Percentiles rank a stretch among this genome's conserved stretches.
Evolutionary conservation across 2,329 filamentous ascomycete species (phyloP).

Genomic region (Colletotrichum caudatum): DNA sequence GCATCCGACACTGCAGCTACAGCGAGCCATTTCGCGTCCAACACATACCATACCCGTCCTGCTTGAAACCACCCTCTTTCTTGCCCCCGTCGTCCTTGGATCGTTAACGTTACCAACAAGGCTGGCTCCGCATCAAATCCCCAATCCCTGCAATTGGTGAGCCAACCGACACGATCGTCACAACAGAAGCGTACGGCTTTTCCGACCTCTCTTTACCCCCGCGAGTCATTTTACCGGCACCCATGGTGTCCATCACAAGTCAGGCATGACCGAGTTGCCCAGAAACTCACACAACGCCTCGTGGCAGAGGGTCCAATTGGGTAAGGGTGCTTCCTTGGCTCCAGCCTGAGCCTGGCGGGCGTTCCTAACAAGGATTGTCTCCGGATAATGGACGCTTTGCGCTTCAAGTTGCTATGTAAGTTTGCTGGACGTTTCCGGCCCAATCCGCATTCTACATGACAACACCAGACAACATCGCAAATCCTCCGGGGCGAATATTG

Average conservation of each 20-base stretch:
- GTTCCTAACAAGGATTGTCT: slow-evolving; percentile 30
- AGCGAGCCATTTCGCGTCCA: slow-evolving; percentile 11
- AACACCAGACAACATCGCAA: background rate
- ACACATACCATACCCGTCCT: background rate
- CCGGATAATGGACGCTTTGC: slow-evolving; percentile 32
- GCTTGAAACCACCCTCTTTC: background rate
- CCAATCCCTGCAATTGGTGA: slow-evolving; percentile 25
- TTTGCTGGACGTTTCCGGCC: slow-evolving; percentile 17
- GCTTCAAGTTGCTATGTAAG: slow-evolving; percentile 18
- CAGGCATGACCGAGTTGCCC: slow-evolving; percentile 4
- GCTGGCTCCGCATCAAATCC: slow-evolving; percentile 25
- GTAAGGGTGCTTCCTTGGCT: slow-evolving; percentile 27
- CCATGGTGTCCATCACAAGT: slow-evolving; percentile 12
- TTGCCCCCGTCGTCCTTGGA: slow-evolving; percentile 12
- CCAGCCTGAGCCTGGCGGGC: slow-evolving; percentile 22
- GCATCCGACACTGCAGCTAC: slow-evolving; percentile 1
- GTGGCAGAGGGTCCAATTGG: slow-evolving; percentile 35
- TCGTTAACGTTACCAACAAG: slow-evolving; percentile 12
- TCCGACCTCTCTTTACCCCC: slow-evolving; percentile 26
- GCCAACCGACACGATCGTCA: slow-evolving; percentile 17
- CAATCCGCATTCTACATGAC: slow-evolving; percentile 9
- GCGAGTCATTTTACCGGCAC: slow-evolving; percentile 37
- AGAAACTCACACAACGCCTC: slow-evolving; percentile 28
- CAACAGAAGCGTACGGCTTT: slow-evolving; percentile 10
- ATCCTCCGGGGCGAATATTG: background rate